Conservation (phyloP, 2,329 filamentous ascomycete genomes). For the Claviceps fusiformis region DNA sequence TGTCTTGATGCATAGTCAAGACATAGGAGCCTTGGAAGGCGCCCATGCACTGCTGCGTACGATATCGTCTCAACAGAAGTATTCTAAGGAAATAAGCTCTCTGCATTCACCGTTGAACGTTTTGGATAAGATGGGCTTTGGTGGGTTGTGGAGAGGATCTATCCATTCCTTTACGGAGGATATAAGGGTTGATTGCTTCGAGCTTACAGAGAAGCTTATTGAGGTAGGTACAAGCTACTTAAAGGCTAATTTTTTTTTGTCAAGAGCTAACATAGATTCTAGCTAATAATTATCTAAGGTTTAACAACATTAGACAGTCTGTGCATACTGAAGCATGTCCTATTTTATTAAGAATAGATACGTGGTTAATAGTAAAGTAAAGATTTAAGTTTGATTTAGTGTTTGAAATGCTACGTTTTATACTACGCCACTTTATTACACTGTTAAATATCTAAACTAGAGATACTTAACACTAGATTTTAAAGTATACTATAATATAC, state of each 20-base stretch:
- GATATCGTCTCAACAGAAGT: slow-evolving; percentile 39
- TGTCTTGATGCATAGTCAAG: slow-evolving; percentile 49
- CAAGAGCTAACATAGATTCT: neutral
- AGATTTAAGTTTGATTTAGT: too few species aligned
- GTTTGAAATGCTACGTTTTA: too few species aligned
- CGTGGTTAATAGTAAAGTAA: too few species aligned
- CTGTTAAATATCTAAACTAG: too few species aligned
- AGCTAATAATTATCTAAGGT: slow-evolving; percentile 7
- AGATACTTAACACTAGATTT: too few species aligned
- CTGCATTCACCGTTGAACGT: slow-evolving; percentile 35
- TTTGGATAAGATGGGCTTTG: slow-evolving; percentile 48
- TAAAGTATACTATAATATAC: too few species aligned
- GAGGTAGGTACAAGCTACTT: slow-evolving; percentile 29
- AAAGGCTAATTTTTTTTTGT: neutral
- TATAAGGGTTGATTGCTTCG: slow-evolving; percentile 37
- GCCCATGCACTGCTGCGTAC: slow-evolving; percentile 47
- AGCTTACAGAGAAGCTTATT: slow-evolving; percentile 45
- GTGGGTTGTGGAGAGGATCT: slow-evolving; percentile 46
- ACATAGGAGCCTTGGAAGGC: slow-evolving; percentile 42
- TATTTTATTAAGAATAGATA: too few species aligned
- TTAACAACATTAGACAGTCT: neutral
- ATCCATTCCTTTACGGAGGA: slow-evolving; percentile 36
- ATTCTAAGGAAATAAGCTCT: slow-evolving; percentile 33
- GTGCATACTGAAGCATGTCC: neutral
- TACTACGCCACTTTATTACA: too few species aligned